phyloP scores from a whole-genome alignment of 2,329 filamentous ascomycete genomes.

The Dryadomyces sulphureus region DNA sequence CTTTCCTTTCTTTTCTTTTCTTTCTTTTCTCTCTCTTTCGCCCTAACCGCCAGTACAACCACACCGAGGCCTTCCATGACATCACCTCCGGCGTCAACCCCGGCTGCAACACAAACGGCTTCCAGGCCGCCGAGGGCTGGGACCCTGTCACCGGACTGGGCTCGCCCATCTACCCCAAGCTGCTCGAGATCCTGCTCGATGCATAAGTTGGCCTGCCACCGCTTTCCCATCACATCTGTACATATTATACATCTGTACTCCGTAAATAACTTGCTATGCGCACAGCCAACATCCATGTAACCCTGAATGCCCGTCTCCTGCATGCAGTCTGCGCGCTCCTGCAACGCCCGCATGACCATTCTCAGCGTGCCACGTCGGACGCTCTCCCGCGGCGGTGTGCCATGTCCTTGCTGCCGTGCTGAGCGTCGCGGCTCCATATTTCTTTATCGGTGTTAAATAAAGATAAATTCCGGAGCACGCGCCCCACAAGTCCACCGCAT shows the following conservation, averaged over 20 bases:
- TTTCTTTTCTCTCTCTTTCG: neutral
- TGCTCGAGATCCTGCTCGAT: slow-evolving; percentile 10
- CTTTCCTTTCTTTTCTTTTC: neutral
- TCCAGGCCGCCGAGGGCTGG: slow-evolving; percentile 15
- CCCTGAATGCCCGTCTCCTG: neutral
- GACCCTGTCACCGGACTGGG: slow-evolving; percentile 15
- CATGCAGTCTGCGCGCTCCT: neutral
- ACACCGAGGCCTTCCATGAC: slow-evolving; percentile 18
- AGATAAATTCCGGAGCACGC: no score
- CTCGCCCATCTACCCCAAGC: slow-evolving; percentile 12
- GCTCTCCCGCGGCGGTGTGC: neutral
- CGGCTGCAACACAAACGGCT: slow-evolving; percentile 17
- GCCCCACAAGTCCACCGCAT: no score
- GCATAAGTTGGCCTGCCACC: no score
- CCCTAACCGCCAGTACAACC: slow-evolving; percentile 10
- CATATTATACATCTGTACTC: neutral
- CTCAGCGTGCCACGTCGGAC: neutral
- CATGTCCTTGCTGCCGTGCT: neutral
- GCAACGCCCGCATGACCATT: neutral
- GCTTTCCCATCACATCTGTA: no score
- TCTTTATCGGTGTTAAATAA: no score
- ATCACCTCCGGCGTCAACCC: slow-evolving; percentile 16
- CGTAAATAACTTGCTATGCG: no score
- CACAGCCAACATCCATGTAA: no score
- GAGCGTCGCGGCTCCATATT: no score